These are phyloP conservation scores for Candida rishiriensis DNA, from an alignment of 805 yeast genomes.

Conservation along the genomic window DNA sequence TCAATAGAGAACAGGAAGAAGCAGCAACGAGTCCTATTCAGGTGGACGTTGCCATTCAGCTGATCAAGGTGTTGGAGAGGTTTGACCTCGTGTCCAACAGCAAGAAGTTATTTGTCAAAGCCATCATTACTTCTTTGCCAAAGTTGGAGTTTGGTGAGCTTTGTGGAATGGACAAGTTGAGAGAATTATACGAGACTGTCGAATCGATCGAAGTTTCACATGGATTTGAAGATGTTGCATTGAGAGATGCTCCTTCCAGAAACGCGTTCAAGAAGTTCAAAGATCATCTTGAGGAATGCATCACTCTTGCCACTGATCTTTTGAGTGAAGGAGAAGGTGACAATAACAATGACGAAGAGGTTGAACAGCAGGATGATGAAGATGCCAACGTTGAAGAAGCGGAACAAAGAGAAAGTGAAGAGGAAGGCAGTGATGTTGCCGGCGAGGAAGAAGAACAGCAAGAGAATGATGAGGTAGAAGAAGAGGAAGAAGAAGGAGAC, in stretches of 20 bases:
- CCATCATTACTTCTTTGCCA: conserved; percentile 46
- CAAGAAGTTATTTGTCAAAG: conserved; percentile 43
- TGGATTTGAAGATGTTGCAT: conserved; percentile 23
- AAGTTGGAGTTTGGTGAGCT: conserved; percentile 41
- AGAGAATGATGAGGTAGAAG: conserved; percentile 2
- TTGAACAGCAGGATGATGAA: conserved; percentile 4
- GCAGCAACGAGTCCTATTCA: conserved; percentile 46
- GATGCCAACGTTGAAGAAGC: neutral
- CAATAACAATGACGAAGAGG: conserved; percentile 3
- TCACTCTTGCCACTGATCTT: conserved; percentile 13
- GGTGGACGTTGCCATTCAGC: conserved; percentile 48
- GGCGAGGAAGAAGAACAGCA: neutral
- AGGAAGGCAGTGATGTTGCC: neutral
- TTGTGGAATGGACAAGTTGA: conserved; percentile 16
- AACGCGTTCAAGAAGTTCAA: conserved; percentile 23
- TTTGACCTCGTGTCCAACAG: conserved; percentile 48
- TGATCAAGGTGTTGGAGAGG: conserved; percentile 45
- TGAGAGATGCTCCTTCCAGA: conserved; percentile 21
- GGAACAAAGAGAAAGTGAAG: conserved; percentile 1
- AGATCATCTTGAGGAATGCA: conserved; percentile 24
- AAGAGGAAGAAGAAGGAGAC: conserved; percentile 2
- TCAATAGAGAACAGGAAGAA: conserved; percentile 40
- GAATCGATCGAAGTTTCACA: conserved; percentile 21
- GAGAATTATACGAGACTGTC: conserved; percentile 19
- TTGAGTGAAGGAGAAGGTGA: conserved; percentile 7